Conservation (phyloP, 1,284 basidiomycete species). For the Golubevia pallescens region DNA sequence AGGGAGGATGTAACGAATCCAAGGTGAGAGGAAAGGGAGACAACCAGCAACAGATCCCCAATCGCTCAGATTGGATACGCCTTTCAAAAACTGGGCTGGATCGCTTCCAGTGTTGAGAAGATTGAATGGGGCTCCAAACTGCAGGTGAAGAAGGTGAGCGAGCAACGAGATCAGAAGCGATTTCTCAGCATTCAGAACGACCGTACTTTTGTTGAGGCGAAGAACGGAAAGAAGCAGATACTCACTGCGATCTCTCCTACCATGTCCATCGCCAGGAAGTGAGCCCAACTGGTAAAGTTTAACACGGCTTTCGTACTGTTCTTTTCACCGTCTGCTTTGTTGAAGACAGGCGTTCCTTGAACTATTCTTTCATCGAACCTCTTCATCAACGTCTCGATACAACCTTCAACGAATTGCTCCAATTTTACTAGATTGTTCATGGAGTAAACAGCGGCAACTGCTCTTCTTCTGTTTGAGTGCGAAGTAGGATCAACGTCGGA, state of each 20-base stretch:
- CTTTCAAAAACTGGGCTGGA: conserved; percentile 27
- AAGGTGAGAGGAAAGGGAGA: conserved; percentile 21
- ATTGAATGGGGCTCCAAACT: conserved; percentile 28
- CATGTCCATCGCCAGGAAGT: conserved; percentile 42
- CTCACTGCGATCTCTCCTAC: conserved; percentile 32
- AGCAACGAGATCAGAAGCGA: too few species aligned
- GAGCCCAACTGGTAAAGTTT: conserved; percentile 30
- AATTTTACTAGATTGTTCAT: conserved; percentile 40
- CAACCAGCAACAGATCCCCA: conserved; percentile 39
- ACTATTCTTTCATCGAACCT: conserved; percentile 5
- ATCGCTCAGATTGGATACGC: conserved; percentile 37
- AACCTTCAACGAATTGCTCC: conserved; percentile 37
- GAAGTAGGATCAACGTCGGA: conserved; percentile 37
- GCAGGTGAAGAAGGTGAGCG: neutral
- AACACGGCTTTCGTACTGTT: conserved; percentile 18
- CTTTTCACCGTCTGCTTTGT: conserved; percentile 9
- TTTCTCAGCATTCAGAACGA: too few species aligned
- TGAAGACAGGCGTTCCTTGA: neutral
- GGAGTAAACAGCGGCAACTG: conserved; percentile 34
- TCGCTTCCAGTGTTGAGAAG: conserved; percentile 26
- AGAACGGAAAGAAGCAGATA: too few species aligned
- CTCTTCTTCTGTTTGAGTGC: conserved; percentile 30
- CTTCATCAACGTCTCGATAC: conserved; percentile 26
- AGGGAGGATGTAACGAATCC: conserved; percentile 25
- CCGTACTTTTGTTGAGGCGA: too few species aligned